phyloP scores from a whole-genome alignment of 208 protist genomes.

The Novymonas esmeraldas region DNA sequence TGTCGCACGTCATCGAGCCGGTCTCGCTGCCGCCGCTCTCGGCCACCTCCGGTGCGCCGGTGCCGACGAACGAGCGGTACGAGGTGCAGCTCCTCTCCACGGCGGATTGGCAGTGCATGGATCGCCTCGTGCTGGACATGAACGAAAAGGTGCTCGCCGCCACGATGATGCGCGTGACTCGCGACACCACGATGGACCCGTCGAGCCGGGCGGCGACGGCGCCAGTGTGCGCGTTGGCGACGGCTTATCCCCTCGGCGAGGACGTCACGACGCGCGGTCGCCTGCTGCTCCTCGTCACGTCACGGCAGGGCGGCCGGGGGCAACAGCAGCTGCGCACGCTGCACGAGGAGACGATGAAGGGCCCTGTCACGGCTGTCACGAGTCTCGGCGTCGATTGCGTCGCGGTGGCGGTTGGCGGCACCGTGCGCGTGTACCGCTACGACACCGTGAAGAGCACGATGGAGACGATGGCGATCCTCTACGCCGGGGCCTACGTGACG shows the following conservation, averaged over 20 bases:
- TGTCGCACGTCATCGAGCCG: constrained; percentile 42
- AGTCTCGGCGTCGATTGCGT: constrained; percentile 50
- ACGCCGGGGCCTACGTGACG: constrained; percentile 85
- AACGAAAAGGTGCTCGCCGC: constrained; percentile 85
- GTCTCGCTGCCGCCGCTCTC: constrained; percentile 47
- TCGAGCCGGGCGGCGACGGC: constrained; percentile 30
- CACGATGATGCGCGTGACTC: constrained; percentile 52
- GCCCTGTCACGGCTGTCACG: constrained; percentile 77
- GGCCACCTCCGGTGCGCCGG: constrained; percentile 43
- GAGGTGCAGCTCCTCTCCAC: constrained; percentile 65
- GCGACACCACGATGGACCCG: constrained; percentile 52
- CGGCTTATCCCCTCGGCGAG: constrained; percentile 87
- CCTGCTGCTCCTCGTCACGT: constrained; percentile 57
- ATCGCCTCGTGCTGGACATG: constrained; percentile 55
- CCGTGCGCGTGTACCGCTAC: constrained; percentile 83
- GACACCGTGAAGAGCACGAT: constrained; percentile 53
- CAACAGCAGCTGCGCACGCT: constrained; percentile 47
- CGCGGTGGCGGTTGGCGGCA: constrained; percentile 82
- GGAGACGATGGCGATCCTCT: constrained; percentile 78
- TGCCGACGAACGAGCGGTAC: constrained; percentile 78
- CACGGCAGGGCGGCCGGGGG: constrained; percentile 22
- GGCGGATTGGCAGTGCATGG: constrained; percentile 46
- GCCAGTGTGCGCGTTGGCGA: constrained; percentile 75
- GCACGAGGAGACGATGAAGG: constrained; percentile 77
- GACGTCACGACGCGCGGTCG: constrained; percentile 83